Evolutionary conservation across 2,329 filamentous ascomycete genomes (phyloP).

Genomic region (Neoscytalidium dimidiatum): DNA sequence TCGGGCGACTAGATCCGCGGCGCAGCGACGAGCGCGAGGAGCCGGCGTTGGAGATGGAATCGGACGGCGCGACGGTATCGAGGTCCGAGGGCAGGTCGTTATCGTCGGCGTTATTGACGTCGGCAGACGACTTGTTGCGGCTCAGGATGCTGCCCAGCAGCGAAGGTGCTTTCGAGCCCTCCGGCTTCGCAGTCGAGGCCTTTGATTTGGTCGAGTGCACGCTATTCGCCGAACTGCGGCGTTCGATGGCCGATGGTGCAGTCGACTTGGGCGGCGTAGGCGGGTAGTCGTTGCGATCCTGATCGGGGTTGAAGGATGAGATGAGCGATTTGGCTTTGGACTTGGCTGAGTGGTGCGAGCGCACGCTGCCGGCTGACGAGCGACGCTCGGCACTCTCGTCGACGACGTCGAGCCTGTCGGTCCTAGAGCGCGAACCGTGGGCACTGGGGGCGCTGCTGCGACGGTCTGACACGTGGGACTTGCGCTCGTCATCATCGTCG

Average conservation of each 20-base stretch:
- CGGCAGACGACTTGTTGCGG: conserved; percentile 28
- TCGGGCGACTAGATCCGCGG: conserved; percentile 31
- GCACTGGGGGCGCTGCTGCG: conserved; percentile 16
- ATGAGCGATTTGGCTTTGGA: conserved; percentile 37
- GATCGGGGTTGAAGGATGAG: conserved; percentile 39
- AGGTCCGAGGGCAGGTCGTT: conserved; percentile 30
- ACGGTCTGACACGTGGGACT: conserved; percentile 8
- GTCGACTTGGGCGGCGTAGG: conserved; percentile 22
- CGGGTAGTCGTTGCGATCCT: conserved; percentile 22
- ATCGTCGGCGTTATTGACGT: background rate
- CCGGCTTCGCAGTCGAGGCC: conserved; percentile 1
- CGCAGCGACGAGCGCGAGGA: conserved; percentile 26
- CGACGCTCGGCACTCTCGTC: conserved; percentile 21
- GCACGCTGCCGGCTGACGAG: conserved; percentile 34
- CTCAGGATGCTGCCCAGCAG: conserved; percentile 40
- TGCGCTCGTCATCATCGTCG: conserved; percentile 28
- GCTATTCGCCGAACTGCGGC: conserved; percentile 33
- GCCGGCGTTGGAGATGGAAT: conserved; percentile 48
- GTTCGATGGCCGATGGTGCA: background rate
- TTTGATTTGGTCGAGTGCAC: conserved; percentile 27
- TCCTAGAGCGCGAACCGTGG: conserved; percentile 2
- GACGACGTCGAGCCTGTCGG: background rate
- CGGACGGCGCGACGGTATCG: conserved; percentile 50
- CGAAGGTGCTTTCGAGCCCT: conserved; percentile 22
- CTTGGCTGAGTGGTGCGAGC: conserved; percentile 36